Evolutionary conservation across 768 basidiomycete genomes (phyloP), one percentile per base, ranked within the genome.

Genomic region (Rhodotorula taiwanensis): DNA sequence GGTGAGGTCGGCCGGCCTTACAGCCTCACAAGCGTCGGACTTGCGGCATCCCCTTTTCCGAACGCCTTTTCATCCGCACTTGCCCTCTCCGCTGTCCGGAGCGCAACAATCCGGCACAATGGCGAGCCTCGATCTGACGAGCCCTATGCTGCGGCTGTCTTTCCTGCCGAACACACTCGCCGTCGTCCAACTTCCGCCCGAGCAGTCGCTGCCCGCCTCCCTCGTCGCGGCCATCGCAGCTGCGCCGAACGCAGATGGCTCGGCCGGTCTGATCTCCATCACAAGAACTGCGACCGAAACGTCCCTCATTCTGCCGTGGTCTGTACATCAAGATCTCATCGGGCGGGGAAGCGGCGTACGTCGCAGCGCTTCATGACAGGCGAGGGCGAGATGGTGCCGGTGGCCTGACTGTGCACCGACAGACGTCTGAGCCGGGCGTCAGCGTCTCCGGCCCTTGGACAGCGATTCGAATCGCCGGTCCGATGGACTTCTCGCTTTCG

Each of bases 401-500:
- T 39, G 10, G 36, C 36, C 36, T 10, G 16, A 34, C 20, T 15
- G 25, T 6, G 16, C 9, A 43, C 54, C 4, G 4, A 9, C 9
- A 44, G 33, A 14, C 52, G 20, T 1, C 30, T 0, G 52, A 53
- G 7, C 27, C 20, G 18, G 51, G 41, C 1, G 21, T 8, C 43
- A 57, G 59, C 34, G 7, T 34, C 2, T 51, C 54, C 0, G 58
- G 58, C 2, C 62, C 62, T 0, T 68, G 62, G 62, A 3, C 13
- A 2, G 15, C 44, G 11, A 41, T 68, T 33, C 27, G 28, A n/a
- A 48, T 68, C 23, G 28, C n/a, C 20, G 67, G 67, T 0, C 67
- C 67, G 28, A 55, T 68, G 56, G 54, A 68, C 33, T 45, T 68
- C 14, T 39, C 34, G 13, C 31, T 68, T 6, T 49, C 58, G 10